phyloP scores from a whole-genome alignment of 345 rosid genomes.

The Mangifera indica region DNA sequence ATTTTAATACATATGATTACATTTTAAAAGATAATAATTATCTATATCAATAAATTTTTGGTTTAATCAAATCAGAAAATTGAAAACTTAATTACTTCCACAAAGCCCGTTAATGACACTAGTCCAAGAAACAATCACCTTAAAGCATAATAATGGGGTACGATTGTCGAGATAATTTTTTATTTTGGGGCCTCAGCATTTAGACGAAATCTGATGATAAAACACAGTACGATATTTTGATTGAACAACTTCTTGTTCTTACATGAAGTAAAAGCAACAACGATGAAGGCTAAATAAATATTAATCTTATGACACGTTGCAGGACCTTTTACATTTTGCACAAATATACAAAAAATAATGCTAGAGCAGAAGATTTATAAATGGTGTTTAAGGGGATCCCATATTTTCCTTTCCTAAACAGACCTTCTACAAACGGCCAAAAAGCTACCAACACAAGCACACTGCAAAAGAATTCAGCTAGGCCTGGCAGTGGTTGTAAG shows the following conservation, averaged over 20 bases:
- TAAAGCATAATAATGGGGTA: no score
- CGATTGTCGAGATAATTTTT: no score
- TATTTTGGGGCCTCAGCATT: no score
- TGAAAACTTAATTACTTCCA: constrained; percentile 42
- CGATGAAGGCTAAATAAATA: no score
- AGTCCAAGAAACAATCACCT: constrained; percentile 79
- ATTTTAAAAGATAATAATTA: no score
- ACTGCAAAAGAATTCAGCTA: constrained; percentile 30
- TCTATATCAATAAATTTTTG: no score
- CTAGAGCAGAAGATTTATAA: constrained; percentile 29
- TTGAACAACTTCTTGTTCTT: no score
- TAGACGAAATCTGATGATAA: no score
- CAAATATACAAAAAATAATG: constrained; percentile 15
- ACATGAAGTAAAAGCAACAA: no score
- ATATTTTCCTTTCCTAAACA: constrained; percentile 36
- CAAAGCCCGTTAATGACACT: constrained; percentile 62
- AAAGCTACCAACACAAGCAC: constrained; percentile 25
- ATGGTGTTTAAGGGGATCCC: constrained; percentile 43
- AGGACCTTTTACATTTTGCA: constrained; percentile 14
- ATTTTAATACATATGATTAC: no score
- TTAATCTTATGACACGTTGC: background rate
- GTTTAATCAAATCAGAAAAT: constrained; percentile 33
- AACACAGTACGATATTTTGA: no score
- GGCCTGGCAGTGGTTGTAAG: constrained; percentile 12
- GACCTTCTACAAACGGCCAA: constrained; percentile 37